Base-by-base conservation (phyloP, 306 rosid genomes). In the Acacia crassicarpa region DNA sequence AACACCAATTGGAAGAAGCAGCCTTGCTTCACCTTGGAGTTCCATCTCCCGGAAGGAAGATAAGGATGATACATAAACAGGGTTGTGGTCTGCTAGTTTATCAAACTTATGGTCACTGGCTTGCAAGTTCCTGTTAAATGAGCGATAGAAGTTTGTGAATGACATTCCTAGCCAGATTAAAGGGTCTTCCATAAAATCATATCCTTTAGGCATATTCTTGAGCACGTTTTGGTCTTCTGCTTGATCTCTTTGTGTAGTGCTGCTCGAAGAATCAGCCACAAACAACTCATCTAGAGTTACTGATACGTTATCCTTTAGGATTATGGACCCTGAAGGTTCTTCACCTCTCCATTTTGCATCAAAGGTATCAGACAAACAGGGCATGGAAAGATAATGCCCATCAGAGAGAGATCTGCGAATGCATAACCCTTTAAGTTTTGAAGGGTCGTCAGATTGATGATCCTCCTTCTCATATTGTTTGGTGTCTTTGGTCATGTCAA, bases 331-430 rank as follows among this genome's bases (percentile, higher is more conserved):
- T n/a, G 92, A 72, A 49, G 79, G 87, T 81, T 79, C 70, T 86
- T 85, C 90, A 78, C 97, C 99, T 0, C 90, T 93, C 99, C 99
- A 96, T 46, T 90, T 93, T 59, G 92, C 93, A 81, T 93, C 97
- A 84, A 93, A 94, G 78, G 97, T 90, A 74, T 92, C 94, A 44
- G 97, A 91, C 87, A 96, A 88, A 89, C 86, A 84, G 48, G 89
- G 72, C 59, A 86, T 69, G 85, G 81, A 35, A 56, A 90, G 84
- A 82, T 70, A 83, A 25, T 91, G 84, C 33, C 99, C 94, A 62
- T 89, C 99, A 48, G 98, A 93, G 74, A 89, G 89, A 62, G 90
- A 67, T 84, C 91, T 89, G 41, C 77, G 86, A 68, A 88, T 81
- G 84, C 83, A 77, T 20, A 78, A 67, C 65, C 84, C 87, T 63